phyloP scores from a whole-genome alignment of 305 asterid genomes.

The Solanum hybrid region DNA sequence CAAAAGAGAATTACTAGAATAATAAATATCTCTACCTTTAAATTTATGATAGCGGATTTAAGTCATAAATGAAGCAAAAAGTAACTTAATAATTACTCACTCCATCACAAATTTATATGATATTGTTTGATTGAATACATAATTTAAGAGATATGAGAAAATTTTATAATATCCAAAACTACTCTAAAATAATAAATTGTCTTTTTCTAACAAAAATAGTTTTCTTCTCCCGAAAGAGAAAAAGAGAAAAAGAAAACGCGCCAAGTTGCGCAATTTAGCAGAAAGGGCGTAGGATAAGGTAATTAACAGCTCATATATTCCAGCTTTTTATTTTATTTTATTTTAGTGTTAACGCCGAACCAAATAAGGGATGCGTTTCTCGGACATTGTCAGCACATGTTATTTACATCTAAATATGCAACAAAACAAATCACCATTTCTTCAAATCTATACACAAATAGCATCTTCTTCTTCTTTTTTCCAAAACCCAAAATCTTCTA shows the following conservation, averaged over 20 bases:
- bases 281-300: neutral
- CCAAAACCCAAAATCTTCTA: neutral
- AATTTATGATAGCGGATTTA: fast-evolving
- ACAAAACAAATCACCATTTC: neutral
- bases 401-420: constrained; percentile 2
- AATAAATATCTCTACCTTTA: fast-evolving
- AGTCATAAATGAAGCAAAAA: neutral
- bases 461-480: neutral
- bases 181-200: too few species aligned
- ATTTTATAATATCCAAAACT: too few species aligned
- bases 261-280: constrained; percentile 6
- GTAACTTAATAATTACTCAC: neutral
- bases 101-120: too few species aligned
- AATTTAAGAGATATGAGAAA: too few species aligned
- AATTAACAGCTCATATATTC: constrained; percentile 24
- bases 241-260: neutral
- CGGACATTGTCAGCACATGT: constrained; percentile 8
- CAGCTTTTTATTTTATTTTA: constrained; percentile 10
- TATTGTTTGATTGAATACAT: too few species aligned
- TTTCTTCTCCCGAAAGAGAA: neutral
- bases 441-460: neutral
- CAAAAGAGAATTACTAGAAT: neutral
- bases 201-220: neutral
- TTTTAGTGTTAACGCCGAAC: constrained; percentile 1
- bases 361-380: constrained; percentile 1